Base-by-base conservation (phyloP, 2,329 filamentous ascomycete genomes). In the Stemphylium vesicarium region DNA sequence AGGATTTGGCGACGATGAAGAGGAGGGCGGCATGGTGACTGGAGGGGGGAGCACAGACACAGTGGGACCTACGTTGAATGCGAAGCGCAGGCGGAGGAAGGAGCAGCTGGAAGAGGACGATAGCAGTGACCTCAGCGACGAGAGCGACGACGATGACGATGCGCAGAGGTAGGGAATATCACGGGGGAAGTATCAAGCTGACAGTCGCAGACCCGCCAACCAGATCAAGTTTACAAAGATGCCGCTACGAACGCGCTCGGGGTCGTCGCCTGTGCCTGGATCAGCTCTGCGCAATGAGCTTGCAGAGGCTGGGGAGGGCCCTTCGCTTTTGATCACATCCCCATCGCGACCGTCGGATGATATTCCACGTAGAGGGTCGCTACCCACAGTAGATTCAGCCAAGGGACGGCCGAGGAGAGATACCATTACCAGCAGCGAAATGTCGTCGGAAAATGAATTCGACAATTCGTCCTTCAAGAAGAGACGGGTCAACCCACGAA, bases 201-300 rank as follows among this genome's bases (percentile, higher is more conserved):
- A 59, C 38, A n/a, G 29, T 35, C 11, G 54, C 56, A 70, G 89
- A 49, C 89, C 90, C 39, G 89, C 89, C 2, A 91, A 96, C 72
- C 91, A 96, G 74, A 96, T 98, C 73, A 93, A 94, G 71, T 99
- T 99, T 76, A 87, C 90, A 43, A 98, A 98, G 77, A 94, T 97
- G 91, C 94, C 95, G 1, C 84, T 96, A 38, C 86, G 93, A 26
- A 87, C 87, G 63, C 87, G 94, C 51, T 91, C 93, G 22, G 94
- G 91, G 10, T 97, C 93, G 0, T 97, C 94, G 42, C 94, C 94
- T 3, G 87, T 90, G 33, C 73, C 63, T 18, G 71, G 72, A 33
- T 75, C 73, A 11, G 64, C 70, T 16, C 51, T 75, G 32, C 88
- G 91, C 62, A 85, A 83, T 12, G 87, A 87, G 13, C 85, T 74